Percentiles rank a stretch among this genome's conserved stretches.
These are phyloP conservation scores for Neofusicoccum kwambonambiense DNA, from an alignment of 2,329 filamentous ascomycete species.

Conservation along the genomic window DNA sequence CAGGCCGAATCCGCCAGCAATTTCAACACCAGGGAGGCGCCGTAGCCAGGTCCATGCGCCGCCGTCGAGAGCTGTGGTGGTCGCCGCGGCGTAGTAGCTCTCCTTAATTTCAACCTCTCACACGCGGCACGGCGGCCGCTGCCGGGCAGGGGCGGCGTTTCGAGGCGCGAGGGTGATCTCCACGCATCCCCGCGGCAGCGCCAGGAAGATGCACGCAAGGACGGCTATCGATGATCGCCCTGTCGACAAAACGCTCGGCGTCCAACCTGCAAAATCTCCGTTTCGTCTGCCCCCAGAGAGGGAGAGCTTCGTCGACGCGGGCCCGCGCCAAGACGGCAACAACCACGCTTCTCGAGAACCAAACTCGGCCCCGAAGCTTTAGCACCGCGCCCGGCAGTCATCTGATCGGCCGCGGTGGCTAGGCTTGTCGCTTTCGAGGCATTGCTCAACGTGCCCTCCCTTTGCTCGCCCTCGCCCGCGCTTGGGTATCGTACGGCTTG, in stretches of 20 bases:
- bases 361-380: constrained; percentile 9
- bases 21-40: not conserved
- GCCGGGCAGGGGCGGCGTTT: not conserved
- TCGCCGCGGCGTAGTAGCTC: not conserved
- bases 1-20: not conserved
- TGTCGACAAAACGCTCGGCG: constrained; percentile 3
- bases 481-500: not conserved
- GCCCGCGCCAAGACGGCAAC: not conserved
- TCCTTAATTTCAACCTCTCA: constrained; percentile 10
- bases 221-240: constrained; percentile 6
- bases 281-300: not conserved
- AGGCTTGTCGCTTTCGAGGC: constrained; percentile 5
- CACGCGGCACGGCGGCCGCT: not conserved
- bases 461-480: constrained; percentile 1
- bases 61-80: not conserved
- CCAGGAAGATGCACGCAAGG: constrained; percentile 7
- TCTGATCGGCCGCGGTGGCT: not conserved
- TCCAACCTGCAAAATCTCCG: constrained; percentile 16
- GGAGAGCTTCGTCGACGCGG: not conserved
- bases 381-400: constrained; percentile 10
- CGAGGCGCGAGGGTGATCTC: not conserved
- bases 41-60: not conserved
- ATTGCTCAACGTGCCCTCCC: not conserved
- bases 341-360: not conserved
- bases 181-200: constrained; percentile 5